A percentile compares a stretch with the other conserved stretches of the same genome.
These are phyloP conservation scores for Aspergillus panamensis DNA, from an alignment of 495 filamentous ascomycete genomes.

Conservation along the genomic window DNA sequence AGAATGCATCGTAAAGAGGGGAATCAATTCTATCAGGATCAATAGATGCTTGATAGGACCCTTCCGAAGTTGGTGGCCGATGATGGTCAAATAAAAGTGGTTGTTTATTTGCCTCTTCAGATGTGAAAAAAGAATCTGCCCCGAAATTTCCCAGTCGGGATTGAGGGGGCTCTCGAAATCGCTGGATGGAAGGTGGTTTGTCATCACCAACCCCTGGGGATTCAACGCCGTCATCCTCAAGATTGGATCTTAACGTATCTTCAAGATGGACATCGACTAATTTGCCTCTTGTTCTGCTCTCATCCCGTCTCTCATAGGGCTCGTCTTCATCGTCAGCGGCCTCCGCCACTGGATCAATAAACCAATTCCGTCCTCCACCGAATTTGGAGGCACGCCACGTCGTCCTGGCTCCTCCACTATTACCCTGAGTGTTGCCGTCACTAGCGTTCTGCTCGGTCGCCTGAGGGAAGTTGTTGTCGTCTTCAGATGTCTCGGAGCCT, in stretches of 20 bases:
- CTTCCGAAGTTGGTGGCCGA: conserved; percentile 42
- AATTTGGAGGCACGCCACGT: conserved; percentile 51
- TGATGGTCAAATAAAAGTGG: conserved; percentile 32
- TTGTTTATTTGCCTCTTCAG: conserved; percentile 47
- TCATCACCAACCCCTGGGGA: conserved; percentile 60
- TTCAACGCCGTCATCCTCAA: conserved; percentile 50
- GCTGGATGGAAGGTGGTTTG: conserved; percentile 80
- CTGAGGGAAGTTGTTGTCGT: conserved; percentile 53
- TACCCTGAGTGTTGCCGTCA: conserved; percentile 29
- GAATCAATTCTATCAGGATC: conserved; percentile 53
- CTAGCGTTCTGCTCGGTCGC: conserved; percentile 49
- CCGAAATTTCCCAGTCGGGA: conserved; percentile 31
- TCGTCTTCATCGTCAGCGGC: conserved; percentile 31
- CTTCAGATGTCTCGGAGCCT: conserved; percentile 76
- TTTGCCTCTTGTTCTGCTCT: conserved; percentile 58
- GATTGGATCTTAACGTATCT: conserved; percentile 48
- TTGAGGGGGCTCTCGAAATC: conserved; percentile 60
- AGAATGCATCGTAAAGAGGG: conserved; percentile 79
- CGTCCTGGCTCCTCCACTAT: conserved; percentile 49
- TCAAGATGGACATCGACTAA: conserved; percentile 91
- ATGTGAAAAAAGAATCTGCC: conserved; percentile 38
- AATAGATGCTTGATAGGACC: conserved; percentile 38
- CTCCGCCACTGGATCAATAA: conserved; percentile 32
- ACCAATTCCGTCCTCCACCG: conserved; percentile 19
- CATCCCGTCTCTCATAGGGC: conserved; percentile 40